A percentile compares a stretch with the other conserved stretches of the same genome.
Conservation (phyloP, 306 rosid genomes). For the Vigna radiata region DNA sequence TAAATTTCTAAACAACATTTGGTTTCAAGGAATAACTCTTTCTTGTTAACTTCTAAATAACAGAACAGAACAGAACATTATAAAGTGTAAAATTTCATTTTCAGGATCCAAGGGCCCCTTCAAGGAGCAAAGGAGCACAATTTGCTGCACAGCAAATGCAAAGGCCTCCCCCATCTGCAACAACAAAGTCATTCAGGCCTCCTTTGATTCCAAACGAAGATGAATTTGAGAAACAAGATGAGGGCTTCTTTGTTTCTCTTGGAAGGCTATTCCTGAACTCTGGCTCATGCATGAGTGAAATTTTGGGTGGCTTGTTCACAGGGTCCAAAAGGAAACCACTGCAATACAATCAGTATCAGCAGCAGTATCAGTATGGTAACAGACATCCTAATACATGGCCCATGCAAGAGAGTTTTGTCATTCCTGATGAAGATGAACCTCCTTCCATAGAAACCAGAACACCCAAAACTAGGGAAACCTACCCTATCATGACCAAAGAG, state of each 20-base stretch:
- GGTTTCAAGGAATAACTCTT: neutral
- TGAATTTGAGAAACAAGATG: constrained; percentile 77
- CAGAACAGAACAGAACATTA: neutral
- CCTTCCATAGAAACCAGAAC: constrained; percentile 75
- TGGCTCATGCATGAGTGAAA: constrained; percentile 70
- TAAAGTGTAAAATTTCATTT: neutral
- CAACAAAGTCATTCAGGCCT: constrained; percentile 68
- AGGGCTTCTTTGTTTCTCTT: constrained; percentile 83
- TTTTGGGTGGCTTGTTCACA: constrained; percentile 66
- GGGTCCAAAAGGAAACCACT: constrained; percentile 73
- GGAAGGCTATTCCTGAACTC: constrained; percentile 82
- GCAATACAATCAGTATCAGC: constrained; percentile 66
- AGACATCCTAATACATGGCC: constrained; percentile 70
- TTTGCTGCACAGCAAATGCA: constrained; percentile 64
- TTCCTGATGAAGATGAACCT: constrained; percentile 90
- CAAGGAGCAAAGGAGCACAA: constrained; percentile 56
- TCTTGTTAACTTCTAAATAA: neutral
- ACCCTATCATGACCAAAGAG: constrained; percentile 73
- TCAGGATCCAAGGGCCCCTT: constrained; percentile 65
- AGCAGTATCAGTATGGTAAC: constrained; percentile 64
- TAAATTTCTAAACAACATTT: neutral
- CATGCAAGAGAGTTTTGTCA: constrained; percentile 89
- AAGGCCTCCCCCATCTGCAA: constrained; percentile 43
- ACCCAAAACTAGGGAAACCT: constrained; percentile 56
- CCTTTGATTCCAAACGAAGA: constrained; percentile 83